Evolutionary conservation across 495 filamentous ascomycete genomes (phyloP).

Genomic region (Xylaria cubensis): DNA sequence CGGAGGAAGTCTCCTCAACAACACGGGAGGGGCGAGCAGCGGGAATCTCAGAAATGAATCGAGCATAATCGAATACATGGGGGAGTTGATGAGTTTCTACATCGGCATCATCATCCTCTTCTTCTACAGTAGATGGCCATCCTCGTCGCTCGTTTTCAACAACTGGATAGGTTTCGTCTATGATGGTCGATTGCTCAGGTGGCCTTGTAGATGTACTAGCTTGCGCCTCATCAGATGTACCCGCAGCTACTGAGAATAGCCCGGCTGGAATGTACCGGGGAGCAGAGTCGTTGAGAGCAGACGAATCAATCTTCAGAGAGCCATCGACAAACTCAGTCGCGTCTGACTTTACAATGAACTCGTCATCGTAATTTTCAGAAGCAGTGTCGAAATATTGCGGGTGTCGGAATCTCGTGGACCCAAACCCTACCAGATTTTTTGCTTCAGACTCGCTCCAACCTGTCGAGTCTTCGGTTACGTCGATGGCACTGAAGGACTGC

Average conservation of each 20-base stretch:
- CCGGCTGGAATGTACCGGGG: not conserved
- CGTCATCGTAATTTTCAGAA: conserved; percentile 11
- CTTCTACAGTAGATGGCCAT: not conserved
- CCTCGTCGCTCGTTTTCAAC: not conserved
- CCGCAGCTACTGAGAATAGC: not conserved
- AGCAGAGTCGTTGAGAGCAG: not conserved
- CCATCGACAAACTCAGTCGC: not conserved
- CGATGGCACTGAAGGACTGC: not conserved
- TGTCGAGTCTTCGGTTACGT: not conserved
- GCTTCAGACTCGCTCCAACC: not conserved
- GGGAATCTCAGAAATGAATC: not conserved
- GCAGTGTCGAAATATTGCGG: conserved; percentile 12
- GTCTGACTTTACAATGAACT: not conserved
- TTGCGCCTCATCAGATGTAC: not conserved
- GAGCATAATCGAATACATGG: not conserved
- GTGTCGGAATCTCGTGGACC: not conserved
- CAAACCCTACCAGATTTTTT: not conserved
- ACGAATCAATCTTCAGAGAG: not conserved
- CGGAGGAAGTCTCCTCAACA: not conserved
- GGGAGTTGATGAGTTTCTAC: not conserved
- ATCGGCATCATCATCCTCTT: conserved; percentile 7
- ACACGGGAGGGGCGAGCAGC: not conserved
- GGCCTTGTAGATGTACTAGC: not conserved
- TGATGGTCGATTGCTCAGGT: not conserved
- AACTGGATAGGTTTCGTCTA: not conserved